Evolutionary conservation across 257 asterid genomes (phyloP), one percentile per base, ranked within the genome.

Genomic region (Coffea canephora): DNA sequence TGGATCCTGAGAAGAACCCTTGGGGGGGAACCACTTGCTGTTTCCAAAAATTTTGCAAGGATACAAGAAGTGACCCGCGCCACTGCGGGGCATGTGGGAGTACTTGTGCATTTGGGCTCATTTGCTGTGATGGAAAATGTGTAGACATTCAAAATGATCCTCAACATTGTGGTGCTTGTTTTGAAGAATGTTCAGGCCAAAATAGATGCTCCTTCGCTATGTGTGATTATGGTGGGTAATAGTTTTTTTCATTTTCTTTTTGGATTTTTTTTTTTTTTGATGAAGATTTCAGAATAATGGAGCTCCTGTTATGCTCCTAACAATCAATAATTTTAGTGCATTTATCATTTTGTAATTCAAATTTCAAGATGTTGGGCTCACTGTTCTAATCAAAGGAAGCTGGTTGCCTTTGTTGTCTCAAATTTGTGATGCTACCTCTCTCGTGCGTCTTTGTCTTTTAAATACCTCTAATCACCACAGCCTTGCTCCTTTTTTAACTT

Each of bases 1-100:
- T 50, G 81, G 85, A 86, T 69, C 89, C 71, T n/a, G 61, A 73
- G 39, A 82, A 78, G 70, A 88, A 86, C 75, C 88, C 88, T 1
- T 86, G 89, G 88, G 91, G 89, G 18, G 89, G 91, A 0, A 68
- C 86, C 55, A 86, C 89, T 19, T 86, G 91, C 49, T 86, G 91
- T 21, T 88, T 78, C 75, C 84, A 79, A 5, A 76, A 77, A 74
- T 86, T 71, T 31, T 88, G 91, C 70, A 86, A 79, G 82, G 89
- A 86, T 66, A 71, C 77, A 75, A 43, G 74, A 55, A 88, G 78
- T 74, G 89, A 86, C 82, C 87, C 86, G 69, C 61, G 65, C 36
- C 81, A 88, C 27, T 84, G 89, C 57, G 91, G 89, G 71, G 80
- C 80, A 45, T 88, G 91, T 80, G 89, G 85, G 14, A 87, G 76